These are phyloP conservation scores for Calonectria multiphialidica DNA, from an alignment of 2,329 filamentous ascomycete genomes.

Conservation along the genomic window DNA sequence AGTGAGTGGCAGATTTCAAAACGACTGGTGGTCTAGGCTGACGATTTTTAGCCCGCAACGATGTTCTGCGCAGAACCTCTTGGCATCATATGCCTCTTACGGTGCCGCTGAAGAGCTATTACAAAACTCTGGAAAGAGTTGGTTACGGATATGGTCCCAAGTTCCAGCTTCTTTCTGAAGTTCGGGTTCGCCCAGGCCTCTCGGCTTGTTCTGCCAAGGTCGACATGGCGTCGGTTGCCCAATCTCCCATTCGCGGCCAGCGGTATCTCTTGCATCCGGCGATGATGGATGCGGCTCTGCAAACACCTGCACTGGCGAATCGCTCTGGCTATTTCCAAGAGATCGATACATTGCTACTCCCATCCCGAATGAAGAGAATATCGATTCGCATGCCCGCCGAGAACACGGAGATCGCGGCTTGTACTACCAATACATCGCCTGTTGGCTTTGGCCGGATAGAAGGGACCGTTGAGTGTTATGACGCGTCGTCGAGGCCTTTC, in stretches of 20 bases:
- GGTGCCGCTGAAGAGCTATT: slow-evolving; percentile 39
- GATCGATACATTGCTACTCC: slow-evolving; percentile 37
- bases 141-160: slow-evolving; percentile 40
- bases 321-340: slow-evolving; percentile 39
- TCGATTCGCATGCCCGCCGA: slow-evolving; percentile 37
- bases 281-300: slow-evolving; percentile 41
- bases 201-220: slow-evolving; percentile 39
- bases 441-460: slow-evolving; percentile 36
- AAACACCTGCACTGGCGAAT: slow-evolving; percentile 38
- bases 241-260: slow-evolving; percentile 35
- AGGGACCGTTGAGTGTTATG: slow-evolving; percentile 35
- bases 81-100: slow-evolving; percentile 39
- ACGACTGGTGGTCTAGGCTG: neutral
- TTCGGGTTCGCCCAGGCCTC: slow-evolving; percentile 34
- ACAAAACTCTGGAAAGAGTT: slow-evolving; percentile 37
- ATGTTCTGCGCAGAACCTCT: slow-evolving; percentile 28
- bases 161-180: slow-evolving; percentile 39
- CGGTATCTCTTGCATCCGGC: slow-evolving; percentile 38
- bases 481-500: slow-evolving; percentile 31
- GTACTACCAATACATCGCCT: slow-evolving; percentile 34
- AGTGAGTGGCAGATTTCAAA: slow-evolving; percentile 18
- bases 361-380: slow-evolving; percentile 37
- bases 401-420: slow-evolving; percentile 33
- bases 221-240: slow-evolving; percentile 29
- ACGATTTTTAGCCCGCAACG: neutral